A percentile compares a stretch with the other conserved stretches of the same genome.
These are phyloP conservation scores for Apiospora kogelbergensis DNA, from an alignment of 2,329 filamentous ascomycete genomes.

Conservation along the genomic window DNA sequence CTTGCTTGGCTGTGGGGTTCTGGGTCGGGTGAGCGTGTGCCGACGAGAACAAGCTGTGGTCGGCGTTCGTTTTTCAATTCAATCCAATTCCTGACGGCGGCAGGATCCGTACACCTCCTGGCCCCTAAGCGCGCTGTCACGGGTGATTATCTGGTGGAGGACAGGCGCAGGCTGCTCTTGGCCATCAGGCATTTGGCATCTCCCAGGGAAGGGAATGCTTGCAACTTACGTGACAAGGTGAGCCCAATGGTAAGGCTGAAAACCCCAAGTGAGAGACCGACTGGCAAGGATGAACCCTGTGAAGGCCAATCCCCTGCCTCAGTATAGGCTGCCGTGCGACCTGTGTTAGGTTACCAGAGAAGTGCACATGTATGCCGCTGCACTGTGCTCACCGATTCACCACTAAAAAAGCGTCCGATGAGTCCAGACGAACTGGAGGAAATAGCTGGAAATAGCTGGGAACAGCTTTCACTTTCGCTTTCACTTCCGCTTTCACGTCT, in stretches of 20 bases:
- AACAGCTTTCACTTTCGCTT: too few species aligned
- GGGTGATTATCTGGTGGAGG: not conserved
- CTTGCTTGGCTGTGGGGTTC: not conserved
- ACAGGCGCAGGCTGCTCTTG: not conserved
- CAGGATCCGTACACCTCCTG: not conserved
- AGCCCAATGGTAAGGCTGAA: conserved; percentile 5
- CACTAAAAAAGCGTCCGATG: not conserved
- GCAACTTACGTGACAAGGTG: not conserved
- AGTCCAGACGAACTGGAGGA: not conserved
- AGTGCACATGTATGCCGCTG: not conserved
- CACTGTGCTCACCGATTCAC: too few species aligned
- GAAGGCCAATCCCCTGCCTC: not conserved
- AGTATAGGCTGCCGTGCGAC: not conserved
- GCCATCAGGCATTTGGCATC: not conserved
- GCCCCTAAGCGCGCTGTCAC: not conserved
- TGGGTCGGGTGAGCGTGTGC: not conserved
- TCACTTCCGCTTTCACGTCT: not conserved
- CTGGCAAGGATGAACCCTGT: not conserved
- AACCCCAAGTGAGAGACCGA: not conserved
- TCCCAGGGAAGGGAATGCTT: not conserved
- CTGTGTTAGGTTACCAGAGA: not conserved
- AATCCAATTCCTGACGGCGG: not conserved
- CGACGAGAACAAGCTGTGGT: not conserved
- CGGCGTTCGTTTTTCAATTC: not conserved
- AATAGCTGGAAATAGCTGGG: not conserved